Evolutionary conservation across 2,329 filamentous ascomycete genomes (phyloP).

Genomic region (Colletotrichum ledebouriae): DNA sequence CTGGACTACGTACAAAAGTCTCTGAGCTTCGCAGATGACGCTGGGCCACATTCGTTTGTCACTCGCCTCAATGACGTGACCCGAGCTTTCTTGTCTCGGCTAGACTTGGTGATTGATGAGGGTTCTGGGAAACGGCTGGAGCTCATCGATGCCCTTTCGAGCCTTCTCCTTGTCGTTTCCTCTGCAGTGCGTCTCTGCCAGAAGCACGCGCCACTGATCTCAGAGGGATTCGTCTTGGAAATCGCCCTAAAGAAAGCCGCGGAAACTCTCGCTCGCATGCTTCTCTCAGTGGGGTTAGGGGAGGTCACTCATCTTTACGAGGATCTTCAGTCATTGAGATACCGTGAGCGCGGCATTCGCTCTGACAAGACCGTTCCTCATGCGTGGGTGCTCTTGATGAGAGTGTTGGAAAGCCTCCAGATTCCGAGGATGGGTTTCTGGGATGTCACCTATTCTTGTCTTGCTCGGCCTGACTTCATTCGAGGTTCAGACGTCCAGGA

Average conservation of each 20-base stretch:
- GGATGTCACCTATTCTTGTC: constrained; percentile 65
- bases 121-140: constrained; percentile 46
- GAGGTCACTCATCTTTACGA: constrained; percentile 62
- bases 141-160: constrained; percentile 54
- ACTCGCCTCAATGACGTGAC: constrained; percentile 60
- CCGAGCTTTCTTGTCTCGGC: constrained; percentile 51
- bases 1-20: constrained; percentile 62
- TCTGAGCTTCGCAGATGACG: constrained; percentile 54
- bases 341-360: constrained; percentile 66
- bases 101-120: constrained; percentile 46
- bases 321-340: constrained; percentile 59
- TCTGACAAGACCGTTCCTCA: constrained; percentile 60
- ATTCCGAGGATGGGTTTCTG: constrained; percentile 71
- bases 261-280: constrained; percentile 53
- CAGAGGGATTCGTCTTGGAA: constrained; percentile 61
- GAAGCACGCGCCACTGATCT: constrained; percentile 48
- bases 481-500: constrained; percentile 57
- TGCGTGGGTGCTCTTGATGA: constrained; percentile 72
- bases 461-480: constrained; percentile 54
- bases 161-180: constrained; percentile 54
- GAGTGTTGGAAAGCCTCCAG: constrained; percentile 62
- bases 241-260: constrained; percentile 60
- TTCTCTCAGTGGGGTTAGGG: constrained; percentile 59
- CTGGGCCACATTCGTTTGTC: constrained; percentile 57
- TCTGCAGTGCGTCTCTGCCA: constrained; percentile 57